Evolutionary conservation across 78 protist species (phyloP).

Genomic region (Dictyostelium brefeldianum): DNA sequence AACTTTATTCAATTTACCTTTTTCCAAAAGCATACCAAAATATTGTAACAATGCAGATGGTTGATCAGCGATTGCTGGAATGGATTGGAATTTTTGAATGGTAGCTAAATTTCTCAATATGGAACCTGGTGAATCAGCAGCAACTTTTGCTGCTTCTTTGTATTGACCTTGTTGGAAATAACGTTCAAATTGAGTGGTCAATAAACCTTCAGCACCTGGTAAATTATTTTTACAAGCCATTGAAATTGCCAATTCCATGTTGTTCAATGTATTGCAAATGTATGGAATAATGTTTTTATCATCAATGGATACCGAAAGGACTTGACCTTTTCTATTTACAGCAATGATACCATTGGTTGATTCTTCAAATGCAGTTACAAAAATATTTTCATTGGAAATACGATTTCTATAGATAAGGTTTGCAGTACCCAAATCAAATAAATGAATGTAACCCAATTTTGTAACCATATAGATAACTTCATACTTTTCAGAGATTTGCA

Average conservation of each 20-base stretch:
- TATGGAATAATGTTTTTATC: slow-evolving; percentile 94
- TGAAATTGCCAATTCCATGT: slow-evolving; percentile 92
- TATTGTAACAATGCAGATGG: slow-evolving; percentile 96
- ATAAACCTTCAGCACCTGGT: slow-evolving; percentile 97
- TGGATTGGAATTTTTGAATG: slow-evolving; percentile 92
- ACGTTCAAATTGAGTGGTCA: slow-evolving; percentile 91
- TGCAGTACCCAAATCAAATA: slow-evolving; percentile 95
- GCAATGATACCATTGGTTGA: slow-evolving; percentile 94
- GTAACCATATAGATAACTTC: slow-evolving; percentile 96
- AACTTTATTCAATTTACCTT: slow-evolving; percentile 92
- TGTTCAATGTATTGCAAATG: slow-evolving; percentile 85
- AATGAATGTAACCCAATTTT: slow-evolving; percentile 95
- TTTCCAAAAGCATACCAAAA: slow-evolving; percentile 96
- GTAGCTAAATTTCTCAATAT: slow-evolving; percentile 95
- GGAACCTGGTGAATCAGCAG: slow-evolving; percentile 93
- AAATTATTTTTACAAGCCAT: slow-evolving; percentile 95
- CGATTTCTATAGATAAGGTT: slow-evolving; percentile 93
- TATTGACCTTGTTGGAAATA: slow-evolving; percentile 83
- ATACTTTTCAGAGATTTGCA: slow-evolving; percentile 93
- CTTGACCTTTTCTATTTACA: slow-evolving; percentile 95
- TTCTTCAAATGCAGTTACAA: slow-evolving; percentile 91
- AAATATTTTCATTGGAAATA: slow-evolving; percentile 93
- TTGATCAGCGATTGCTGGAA: slow-evolving; percentile 85
- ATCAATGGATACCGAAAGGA: slow-evolving; percentile 91
- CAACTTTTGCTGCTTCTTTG: slow-evolving; percentile 96